Base-by-base conservation (phyloP, 257 asterid species). In the Nyctanthes arbortristis region DNA sequence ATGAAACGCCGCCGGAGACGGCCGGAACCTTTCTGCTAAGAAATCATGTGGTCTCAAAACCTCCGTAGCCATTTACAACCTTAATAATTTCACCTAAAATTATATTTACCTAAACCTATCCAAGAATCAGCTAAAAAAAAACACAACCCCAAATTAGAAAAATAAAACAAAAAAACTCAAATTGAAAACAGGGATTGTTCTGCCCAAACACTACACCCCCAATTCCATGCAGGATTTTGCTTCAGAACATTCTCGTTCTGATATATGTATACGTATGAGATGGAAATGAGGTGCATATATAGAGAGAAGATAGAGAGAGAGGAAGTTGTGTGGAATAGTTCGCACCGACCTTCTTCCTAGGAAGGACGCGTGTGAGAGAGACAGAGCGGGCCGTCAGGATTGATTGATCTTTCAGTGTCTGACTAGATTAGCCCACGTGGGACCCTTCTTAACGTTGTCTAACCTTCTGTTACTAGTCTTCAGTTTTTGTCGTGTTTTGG, bases 1-100 rank as follows among this genome's bases (percentile, higher is more conserved):
- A 28, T 74, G 61, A 43, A 49, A 37, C 39, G 74, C 7, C 47
- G 55, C 45, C 6, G 39, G 39, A 64, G 69, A 1, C 62, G 35
- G 45, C 20, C 61, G 69, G 34, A 66, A 71, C 29, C 85, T 68
- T 36, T 61, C 81, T 1, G 22, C 80, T 66, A 80, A 70, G 66
- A 73, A 49, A 66, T 80, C 81, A 2, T 72, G 88, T 67, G 83
- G 77, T 58, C 70, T 40, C 72, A 80, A 70, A 67, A 83, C 83
- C 65, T 83, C 88, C 32, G 88, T 83, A 7, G 81, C 88, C 88
- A 83, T 83, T 1, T 73, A 27, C 39, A 16, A 49, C 10, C 24
- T 13, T 20, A 2, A 22, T 13, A 22, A 52, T 9, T 27, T 32
- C 18, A 30, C 35, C 57, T 47, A 29, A 67, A 25, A 43, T 57